Evolutionary conservation across 345 rosid genomes (phyloP).

Genomic region (Eucalyptus rudis): DNA sequence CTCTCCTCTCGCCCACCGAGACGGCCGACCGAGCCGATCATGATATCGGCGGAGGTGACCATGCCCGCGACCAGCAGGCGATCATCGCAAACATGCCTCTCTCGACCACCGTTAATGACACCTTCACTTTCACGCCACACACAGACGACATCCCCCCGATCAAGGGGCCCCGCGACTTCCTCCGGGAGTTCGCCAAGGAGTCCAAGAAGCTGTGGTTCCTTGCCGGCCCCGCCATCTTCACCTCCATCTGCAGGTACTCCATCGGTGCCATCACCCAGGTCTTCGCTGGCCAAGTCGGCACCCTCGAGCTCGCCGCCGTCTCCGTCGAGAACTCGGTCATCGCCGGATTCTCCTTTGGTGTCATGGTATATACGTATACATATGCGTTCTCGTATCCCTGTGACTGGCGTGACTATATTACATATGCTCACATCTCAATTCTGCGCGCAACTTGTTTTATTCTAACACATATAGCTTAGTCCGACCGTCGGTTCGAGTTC

Average conservation of each 20-base stretch:
- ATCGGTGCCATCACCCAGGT: slow-evolving; percentile 83
- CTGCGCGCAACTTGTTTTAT: not conserved
- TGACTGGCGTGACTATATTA: not conserved
- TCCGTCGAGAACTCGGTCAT: slow-evolving; percentile 82
- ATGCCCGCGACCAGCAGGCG: not conserved
- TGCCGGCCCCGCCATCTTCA: slow-evolving; percentile 95
- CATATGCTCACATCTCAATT: not conserved
- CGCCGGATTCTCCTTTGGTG: slow-evolving; percentile 81
- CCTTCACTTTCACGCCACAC: slow-evolving; percentile 18
- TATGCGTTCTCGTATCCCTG: not conserved
- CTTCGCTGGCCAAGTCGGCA: slow-evolving; percentile 69
- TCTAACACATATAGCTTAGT: not conserved
- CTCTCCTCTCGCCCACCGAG: not conserved
- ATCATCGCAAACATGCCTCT: not conserved
- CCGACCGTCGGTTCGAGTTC: not conserved
- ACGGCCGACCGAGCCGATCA: not conserved
- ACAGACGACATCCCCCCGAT: slow-evolving; percentile 64
- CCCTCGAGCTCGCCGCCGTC: slow-evolving; percentile 68
- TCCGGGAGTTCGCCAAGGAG: slow-evolving; percentile 38
- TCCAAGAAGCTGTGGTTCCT: slow-evolving; percentile 70
- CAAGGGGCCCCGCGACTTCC: slow-evolving; percentile 26
- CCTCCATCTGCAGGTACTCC: slow-evolving; percentile 64
- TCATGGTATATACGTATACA: slow-evolving; percentile 27
- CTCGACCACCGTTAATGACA: not conserved
- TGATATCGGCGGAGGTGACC: not conserved